These are phyloP conservation scores for Lipomyces yamadae DNA, from an alignment of 805 yeast genomes.

Conservation along the genomic window DNA sequence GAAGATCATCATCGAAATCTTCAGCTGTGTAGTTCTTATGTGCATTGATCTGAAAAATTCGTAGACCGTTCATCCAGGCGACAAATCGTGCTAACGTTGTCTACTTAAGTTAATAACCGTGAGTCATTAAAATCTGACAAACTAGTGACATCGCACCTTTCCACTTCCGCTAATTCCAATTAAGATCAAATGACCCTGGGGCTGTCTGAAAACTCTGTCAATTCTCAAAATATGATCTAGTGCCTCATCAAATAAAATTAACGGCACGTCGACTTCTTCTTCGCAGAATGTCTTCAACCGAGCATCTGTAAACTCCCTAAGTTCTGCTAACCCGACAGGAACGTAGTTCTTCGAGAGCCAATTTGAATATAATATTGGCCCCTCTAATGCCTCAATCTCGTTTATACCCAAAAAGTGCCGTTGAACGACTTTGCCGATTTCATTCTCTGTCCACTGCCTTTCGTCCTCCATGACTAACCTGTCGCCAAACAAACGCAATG, in stretches of 20 bases:
- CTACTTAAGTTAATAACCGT: conserved; percentile 28
- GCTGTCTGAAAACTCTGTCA: conserved; percentile 79
- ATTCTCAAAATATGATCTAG: conserved; percentile 76
- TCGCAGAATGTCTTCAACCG: conserved; percentile 74
- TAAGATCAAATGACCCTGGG: conserved; percentile 87
- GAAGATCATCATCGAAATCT: conserved; percentile 71
- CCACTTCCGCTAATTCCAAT: conserved; percentile 87
- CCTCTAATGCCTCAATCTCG: conserved; percentile 45
- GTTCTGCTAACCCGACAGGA: conserved; percentile 56
- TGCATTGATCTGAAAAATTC: conserved; percentile 62
- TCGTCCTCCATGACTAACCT: conserved; percentile 59
- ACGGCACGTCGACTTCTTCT: conserved; percentile 58
- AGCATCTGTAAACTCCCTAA: conserved; percentile 62
- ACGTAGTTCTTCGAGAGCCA: conserved; percentile 74
- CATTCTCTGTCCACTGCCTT: conserved; percentile 54
- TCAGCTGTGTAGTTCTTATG: conserved; percentile 56
- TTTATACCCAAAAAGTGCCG: conserved; percentile 56
- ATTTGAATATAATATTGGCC: conserved; percentile 69
- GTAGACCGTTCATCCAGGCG: conserved; percentile 87
- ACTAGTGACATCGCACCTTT: conserved; percentile 47
- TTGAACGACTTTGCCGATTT: conserved; percentile 46
- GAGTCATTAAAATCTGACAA: neutral
- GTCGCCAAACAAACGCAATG: conserved; percentile 75
- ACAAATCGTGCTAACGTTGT: conserved; percentile 78
- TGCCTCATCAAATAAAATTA: conserved; percentile 70